phyloP scores from a whole-genome alignment of 768 basidiomycete genomes.

The Neoboletus brunneissimus region DNA sequence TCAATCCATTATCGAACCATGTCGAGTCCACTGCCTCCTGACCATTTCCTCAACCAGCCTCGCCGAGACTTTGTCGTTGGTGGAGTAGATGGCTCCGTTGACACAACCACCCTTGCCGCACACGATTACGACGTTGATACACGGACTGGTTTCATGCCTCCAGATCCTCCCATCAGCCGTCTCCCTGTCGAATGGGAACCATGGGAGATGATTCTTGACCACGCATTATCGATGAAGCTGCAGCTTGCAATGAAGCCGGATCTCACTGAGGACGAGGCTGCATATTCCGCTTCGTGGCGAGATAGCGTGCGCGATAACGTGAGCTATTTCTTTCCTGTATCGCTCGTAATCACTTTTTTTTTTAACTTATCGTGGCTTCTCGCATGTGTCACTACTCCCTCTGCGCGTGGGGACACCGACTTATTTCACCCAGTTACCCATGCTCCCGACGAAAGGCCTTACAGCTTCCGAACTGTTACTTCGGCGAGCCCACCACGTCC shows the following conservation, averaged over 20 bases:
- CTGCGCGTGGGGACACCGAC: background rate
- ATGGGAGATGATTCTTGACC: constrained; percentile 68
- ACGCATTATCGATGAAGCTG: constrained; percentile 46
- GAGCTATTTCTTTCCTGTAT: constrained; percentile 7
- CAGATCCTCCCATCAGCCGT: constrained; percentile 61
- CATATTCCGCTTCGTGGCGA: constrained; percentile 53
- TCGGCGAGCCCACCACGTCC: constrained; percentile 69
- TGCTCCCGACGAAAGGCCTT: constrained; percentile 47
- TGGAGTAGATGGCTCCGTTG: constrained; percentile 29
- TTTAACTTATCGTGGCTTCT: background rate
- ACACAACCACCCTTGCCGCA: constrained; percentile 67
- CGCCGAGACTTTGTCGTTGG: constrained; percentile 32
- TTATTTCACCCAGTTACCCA: constrained; percentile 45
- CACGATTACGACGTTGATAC: constrained; percentile 93
- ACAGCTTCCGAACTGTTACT: constrained; percentile 52
- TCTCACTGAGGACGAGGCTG: constrained; percentile 36
- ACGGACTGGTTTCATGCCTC: constrained; percentile 89
- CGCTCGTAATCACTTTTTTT: background rate
- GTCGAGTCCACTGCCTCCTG: constrained; percentile 15
- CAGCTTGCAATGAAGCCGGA: constrained; percentile 51
- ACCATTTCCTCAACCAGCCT: constrained; percentile 37
- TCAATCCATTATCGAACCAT: background rate
- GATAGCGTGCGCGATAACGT: constrained; percentile 46
- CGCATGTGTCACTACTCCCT: background rate
- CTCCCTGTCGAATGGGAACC: constrained; percentile 60